Conservation (phyloP, 257 asterid genomes). For the Asclepias syriaca region DNA sequence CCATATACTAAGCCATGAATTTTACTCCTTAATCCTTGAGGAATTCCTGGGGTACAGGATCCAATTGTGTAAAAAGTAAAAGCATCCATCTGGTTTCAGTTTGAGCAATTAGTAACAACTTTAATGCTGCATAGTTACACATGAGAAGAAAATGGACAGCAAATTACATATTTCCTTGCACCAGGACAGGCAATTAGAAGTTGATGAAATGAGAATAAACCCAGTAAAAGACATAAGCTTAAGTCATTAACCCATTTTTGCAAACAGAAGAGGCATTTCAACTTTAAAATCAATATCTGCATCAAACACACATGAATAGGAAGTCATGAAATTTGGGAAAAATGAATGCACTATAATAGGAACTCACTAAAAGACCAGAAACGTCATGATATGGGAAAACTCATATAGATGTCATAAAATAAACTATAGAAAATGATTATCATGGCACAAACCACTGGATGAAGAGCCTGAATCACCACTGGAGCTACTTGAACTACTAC, state of each 20-base stretch:
- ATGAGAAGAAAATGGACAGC: not conserved
- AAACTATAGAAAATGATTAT: constrained; percentile 11
- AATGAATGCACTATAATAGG: not conserved
- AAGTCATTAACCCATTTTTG: not conserved
- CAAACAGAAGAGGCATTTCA: not conserved
- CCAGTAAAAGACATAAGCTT: not conserved
- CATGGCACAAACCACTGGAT: constrained; percentile 48
- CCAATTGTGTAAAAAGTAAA: not conserved
- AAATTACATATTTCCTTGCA: not conserved
- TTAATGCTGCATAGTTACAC: not conserved
- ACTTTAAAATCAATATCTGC: not conserved
- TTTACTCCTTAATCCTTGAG: not conserved
- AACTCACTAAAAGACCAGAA: not conserved
- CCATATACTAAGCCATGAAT: not conserved
- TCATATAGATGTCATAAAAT: constrained; percentile 1
- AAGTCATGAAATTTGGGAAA: not conserved
- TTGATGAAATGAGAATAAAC: not conserved
- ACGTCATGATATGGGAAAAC: not conserved
- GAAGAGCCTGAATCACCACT: constrained; percentile 70
- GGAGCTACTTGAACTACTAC: constrained; percentile 71
- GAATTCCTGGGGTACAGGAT: not conserved
- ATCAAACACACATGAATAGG: not conserved
- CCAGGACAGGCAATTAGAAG: not conserved
- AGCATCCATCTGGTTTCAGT: not conserved
- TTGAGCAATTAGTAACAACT: not conserved